Base-by-base conservation (phyloP, 2,329 filamentous ascomycete genomes). In the Pseudogymnoascus sp. region DNA sequence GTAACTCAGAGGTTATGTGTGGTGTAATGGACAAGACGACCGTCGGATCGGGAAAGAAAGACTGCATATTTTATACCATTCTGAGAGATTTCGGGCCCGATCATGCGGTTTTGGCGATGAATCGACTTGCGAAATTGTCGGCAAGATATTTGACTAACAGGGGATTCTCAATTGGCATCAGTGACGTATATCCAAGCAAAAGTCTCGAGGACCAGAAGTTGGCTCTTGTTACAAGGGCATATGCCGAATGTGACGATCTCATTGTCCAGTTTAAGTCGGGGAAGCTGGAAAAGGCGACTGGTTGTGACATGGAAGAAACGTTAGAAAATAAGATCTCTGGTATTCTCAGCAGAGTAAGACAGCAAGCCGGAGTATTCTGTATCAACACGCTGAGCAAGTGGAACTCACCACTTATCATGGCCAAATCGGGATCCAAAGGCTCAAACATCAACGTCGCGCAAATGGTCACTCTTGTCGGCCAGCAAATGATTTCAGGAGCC, bases 391-490 rank as follows among this genome's bases (percentile, higher is more conserved):
- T 99, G 34, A 96, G 90, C 75, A 87, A 84, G 64, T 91, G 91
- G 76, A 99, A 99, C 67, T 86, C 94, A 0, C 92, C 94, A 5
- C 79, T 97, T 64, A 87, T 96, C 75, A 99, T 99, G 94, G 94
- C 94, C 63, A 94, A 90, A 63, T 97, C 90, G 10, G 94, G 94
- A 56, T 97, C 92, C 59, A 99, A 99, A 74, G 94, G 94, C 71
- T 96, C 91, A 4, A 88, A 90, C 67, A 95, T 99, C 78, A 99
- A 99, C 78, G 94, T 99, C 33, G 94, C 94, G 7, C 94, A 99
- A 76, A 99, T 99, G 94, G 89, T 97, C 71, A 92, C 94, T 60
- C 85, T 92, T 61, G 94, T 99, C 70, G 94, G 94, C 57, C 94
- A 99, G 74, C 94, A 99, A 68, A 96, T 97, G 82, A 97, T 99